Conservation (phyloP, 2,329 filamentous ascomycete species). For the Macrophomina tecta region DNA sequence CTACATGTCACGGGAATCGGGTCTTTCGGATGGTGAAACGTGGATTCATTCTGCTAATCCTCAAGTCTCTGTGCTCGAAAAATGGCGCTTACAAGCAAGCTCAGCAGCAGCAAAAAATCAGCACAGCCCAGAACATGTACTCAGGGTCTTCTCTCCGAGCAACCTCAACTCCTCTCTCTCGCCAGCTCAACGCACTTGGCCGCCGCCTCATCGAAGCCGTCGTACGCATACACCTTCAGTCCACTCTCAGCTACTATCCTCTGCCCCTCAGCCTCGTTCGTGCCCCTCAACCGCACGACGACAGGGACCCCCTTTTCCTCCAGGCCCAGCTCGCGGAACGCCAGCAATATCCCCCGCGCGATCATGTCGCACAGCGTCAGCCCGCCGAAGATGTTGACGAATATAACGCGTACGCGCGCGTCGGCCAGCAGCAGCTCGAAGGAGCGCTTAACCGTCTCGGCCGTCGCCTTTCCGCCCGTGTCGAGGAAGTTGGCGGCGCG, state of each 20-base stretch:
- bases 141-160: background rate
- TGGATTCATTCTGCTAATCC: background rate
- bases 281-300: slow-evolving; percentile 77
- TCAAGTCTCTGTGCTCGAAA: background rate
- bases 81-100: background rate
- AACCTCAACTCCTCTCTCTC: slow-evolving; percentile 4
- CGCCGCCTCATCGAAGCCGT: slow-evolving; percentile 76
- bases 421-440: slow-evolving; percentile 78
- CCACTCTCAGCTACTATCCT: slow-evolving; percentile 72
- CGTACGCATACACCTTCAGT: slow-evolving; percentile 71
- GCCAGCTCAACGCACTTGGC: slow-evolving; percentile 68
- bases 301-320: slow-evolving; percentile 65
- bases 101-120: background rate
- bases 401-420: slow-evolving; percentile 71
- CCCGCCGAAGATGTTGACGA: slow-evolving; percentile 75
- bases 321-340: slow-evolving; percentile 71
- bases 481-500: slow-evolving; percentile 84
- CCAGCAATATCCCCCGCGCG: slow-evolving; percentile 73
- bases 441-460: slow-evolving; percentile 76
- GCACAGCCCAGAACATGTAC: background rate
- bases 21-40: background rate
- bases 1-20: background rate
- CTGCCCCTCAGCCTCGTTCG: slow-evolving; percentile 74
- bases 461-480: slow-evolving; percentile 86
- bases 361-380: slow-evolving; percentile 82